These are phyloP conservation scores for Chaetomiaceae sp. DNA, from an alignment of 2,329 filamentous ascomycete species.

Conservation along the genomic window DNA sequence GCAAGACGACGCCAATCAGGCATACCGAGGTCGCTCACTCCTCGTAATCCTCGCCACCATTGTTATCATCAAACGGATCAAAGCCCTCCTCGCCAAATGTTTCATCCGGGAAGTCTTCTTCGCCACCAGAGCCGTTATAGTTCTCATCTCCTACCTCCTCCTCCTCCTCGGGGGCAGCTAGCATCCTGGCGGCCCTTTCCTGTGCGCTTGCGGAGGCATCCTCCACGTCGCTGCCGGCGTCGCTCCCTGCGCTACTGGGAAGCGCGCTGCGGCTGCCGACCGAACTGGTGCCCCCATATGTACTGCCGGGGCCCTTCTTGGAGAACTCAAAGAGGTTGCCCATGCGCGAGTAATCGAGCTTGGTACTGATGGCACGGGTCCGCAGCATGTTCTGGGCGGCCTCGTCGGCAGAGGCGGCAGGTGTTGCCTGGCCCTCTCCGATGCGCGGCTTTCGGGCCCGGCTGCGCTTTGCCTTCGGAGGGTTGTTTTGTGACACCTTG, in stretches of 20 bases:
- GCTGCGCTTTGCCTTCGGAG: constrained; percentile 55
- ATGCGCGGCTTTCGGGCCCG: constrained; percentile 49
- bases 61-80: constrained; percentile 24
- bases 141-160: constrained; percentile 19
- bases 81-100: constrained; percentile 19
- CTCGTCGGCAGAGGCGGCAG: constrained; percentile 64
- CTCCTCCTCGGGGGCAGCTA: constrained; percentile 11
- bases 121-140: constrained; percentile 8
- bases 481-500: constrained; percentile 50
- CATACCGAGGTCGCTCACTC: too few species aligned
- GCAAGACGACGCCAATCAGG: too few species aligned
- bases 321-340: constrained; percentile 52
- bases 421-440: constrained; percentile 60
- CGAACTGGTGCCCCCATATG: constrained; percentile 35
- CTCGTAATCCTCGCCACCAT: constrained; percentile 16
- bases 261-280: constrained; percentile 19
- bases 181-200: constrained; percentile 6
- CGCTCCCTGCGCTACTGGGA: constrained; percentile 32
- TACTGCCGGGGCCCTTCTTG: constrained; percentile 46
- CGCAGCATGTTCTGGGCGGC: constrained; percentile 65
- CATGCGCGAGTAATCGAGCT: constrained; percentile 69
- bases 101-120: constrained; percentile 20
- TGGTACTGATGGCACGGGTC: constrained; percentile 64
- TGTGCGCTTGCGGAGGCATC: not conserved
- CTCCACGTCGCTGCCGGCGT: constrained; percentile 32